A percentile compares a stretch with the other conserved stretches of the same genome.
Conservation (phyloP, 352 stramenopile genomes). For the Pythium diclinum region DNA sequence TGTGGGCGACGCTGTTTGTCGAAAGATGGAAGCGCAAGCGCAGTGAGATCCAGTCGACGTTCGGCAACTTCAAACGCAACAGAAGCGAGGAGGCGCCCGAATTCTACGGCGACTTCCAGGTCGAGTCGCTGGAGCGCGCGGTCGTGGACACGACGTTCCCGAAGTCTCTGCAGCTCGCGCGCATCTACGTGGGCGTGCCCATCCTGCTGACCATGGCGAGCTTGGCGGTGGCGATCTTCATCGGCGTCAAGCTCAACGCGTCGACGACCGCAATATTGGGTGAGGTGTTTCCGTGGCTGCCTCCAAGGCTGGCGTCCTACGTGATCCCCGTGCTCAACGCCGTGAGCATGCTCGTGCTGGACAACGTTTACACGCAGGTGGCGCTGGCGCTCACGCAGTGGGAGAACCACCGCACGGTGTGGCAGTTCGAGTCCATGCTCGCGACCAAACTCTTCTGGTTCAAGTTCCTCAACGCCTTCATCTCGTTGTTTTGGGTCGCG, state of each 20-base stretch:
- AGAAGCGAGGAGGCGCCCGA: slow-evolving; percentile 41
- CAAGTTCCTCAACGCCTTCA: slow-evolving; percentile 82
- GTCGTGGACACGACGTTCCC: slow-evolving; percentile 61
- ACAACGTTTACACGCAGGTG: slow-evolving; percentile 65
- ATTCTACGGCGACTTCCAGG: slow-evolving; percentile 75
- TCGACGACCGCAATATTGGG: slow-evolving; percentile 29
- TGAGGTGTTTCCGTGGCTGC: slow-evolving; percentile 38
- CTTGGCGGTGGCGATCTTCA: slow-evolving; percentile 53
- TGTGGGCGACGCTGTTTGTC: slow-evolving; percentile 85
- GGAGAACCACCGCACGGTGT: slow-evolving; percentile 80
- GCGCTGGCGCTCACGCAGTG: slow-evolving; percentile 57
- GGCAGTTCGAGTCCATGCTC: slow-evolving; percentile 78
- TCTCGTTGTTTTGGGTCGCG: slow-evolving; percentile 77
- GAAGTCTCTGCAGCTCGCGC: slow-evolving; percentile 47
- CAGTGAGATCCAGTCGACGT: slow-evolving; percentile 70
- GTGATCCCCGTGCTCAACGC: slow-evolving; percentile 64
- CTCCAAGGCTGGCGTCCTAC: slow-evolving; percentile 39
- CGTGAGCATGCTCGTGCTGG: slow-evolving; percentile 66
- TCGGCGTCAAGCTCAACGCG: slow-evolving; percentile 44
- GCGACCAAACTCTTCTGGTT: slow-evolving; percentile 76
- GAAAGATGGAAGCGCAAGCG: slow-evolving; percentile 91
- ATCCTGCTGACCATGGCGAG: slow-evolving; percentile 54
- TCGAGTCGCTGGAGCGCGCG: slow-evolving; percentile 41
- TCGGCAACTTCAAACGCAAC: slow-evolving; percentile 72
- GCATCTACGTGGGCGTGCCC: slow-evolving; percentile 58